Conservation (phyloP, 1,284 basidiomycete genomes). For the Xanthoconium separans region DNA sequence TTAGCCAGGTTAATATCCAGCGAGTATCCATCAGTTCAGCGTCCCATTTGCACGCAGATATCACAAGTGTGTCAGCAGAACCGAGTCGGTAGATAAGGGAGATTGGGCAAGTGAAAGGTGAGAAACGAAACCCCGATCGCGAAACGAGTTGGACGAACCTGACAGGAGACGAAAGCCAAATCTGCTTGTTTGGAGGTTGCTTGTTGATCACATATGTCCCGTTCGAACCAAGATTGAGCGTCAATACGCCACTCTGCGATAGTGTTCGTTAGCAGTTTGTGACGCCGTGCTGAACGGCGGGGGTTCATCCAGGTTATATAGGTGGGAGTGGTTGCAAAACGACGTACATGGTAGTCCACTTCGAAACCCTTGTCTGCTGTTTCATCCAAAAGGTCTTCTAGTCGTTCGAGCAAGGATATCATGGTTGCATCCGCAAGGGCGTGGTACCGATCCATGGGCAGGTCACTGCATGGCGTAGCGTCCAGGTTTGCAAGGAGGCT, state of each 20-base stretch:
- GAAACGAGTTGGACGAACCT: slow-evolving; percentile 47
- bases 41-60: slow-evolving; percentile 5
- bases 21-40: not conserved
- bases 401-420: slow-evolving; percentile 75
- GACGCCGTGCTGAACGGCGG: slow-evolving; percentile 11
- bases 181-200: slow-evolving; percentile 98
- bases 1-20: not conserved
- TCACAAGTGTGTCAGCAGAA: not conserved
- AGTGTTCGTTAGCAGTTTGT: slow-evolving; percentile 12
- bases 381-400: slow-evolving; percentile 79
- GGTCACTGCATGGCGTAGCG: slow-evolving; percentile 39
- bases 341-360: slow-evolving; percentile 90
- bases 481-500: not conserved
- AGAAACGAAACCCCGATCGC: slow-evolving; percentile 1
- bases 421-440: slow-evolving; percentile 78
- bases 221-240: slow-evolving; percentile 75
- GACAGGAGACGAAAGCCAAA: slow-evolving; percentile 93
- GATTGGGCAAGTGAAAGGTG: slow-evolving; percentile 3
- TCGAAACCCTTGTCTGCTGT: slow-evolving; percentile 64
- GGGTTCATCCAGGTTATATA: not conserved
- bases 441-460: slow-evolving; percentile 76
- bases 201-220: slow-evolving; percentile 99
- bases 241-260: slow-evolving; percentile 83
- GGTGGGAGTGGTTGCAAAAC: not conserved
- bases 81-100: slow-evolving; percentile 1